A percentile compares a stretch with the other conserved stretches of the same genome.
These are phyloP conservation scores for Pseudocercospora vitis DNA, from an alignment of 2,329 filamentous ascomycete genomes.

Conservation along the genomic window DNA sequence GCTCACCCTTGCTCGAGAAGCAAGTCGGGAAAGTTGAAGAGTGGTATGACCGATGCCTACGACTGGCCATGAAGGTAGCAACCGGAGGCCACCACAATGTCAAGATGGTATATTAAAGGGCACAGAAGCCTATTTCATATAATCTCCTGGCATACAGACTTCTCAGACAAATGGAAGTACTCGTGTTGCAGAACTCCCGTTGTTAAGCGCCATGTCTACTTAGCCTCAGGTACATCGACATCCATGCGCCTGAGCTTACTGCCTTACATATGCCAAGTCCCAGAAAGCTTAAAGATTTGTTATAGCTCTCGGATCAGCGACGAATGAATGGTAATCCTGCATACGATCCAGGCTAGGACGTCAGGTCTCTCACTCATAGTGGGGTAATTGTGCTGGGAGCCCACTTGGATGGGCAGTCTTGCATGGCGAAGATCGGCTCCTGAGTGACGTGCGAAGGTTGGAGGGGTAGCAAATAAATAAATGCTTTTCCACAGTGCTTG, in stretches of 20 bases:
- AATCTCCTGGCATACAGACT: too few species aligned
- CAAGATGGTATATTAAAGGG: conserved; percentile 21
- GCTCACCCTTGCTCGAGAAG: conserved; percentile 41
- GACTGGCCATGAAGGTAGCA: conserved; percentile 40
- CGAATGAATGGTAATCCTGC: background rate
- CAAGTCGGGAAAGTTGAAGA: conserved; percentile 44
- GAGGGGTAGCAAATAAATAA: conserved; percentile 1
- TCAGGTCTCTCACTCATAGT: background rate
- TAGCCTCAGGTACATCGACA: too few species aligned
- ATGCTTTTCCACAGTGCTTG: background rate
- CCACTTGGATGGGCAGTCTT: background rate
- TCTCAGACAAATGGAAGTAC: too few species aligned
- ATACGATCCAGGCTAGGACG: background rate
- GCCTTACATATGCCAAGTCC: background rate
- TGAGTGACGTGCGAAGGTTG: background rate
- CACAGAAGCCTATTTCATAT: conserved; percentile 12
- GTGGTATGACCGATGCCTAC: conserved; percentile 45
- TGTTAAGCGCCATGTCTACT: too few species aligned
- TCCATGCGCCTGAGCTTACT: conserved; percentile 2
- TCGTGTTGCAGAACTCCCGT: too few species aligned
- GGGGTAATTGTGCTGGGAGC: background rate
- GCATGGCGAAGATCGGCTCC: conserved; percentile 2
- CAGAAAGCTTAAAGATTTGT: conserved; percentile 6
- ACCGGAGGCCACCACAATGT: conserved; percentile 29
- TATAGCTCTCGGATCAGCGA: background rate